Conservation (phyloP, 2,329 filamentous ascomycete genomes). For the Pezicula carpinea region DNA sequence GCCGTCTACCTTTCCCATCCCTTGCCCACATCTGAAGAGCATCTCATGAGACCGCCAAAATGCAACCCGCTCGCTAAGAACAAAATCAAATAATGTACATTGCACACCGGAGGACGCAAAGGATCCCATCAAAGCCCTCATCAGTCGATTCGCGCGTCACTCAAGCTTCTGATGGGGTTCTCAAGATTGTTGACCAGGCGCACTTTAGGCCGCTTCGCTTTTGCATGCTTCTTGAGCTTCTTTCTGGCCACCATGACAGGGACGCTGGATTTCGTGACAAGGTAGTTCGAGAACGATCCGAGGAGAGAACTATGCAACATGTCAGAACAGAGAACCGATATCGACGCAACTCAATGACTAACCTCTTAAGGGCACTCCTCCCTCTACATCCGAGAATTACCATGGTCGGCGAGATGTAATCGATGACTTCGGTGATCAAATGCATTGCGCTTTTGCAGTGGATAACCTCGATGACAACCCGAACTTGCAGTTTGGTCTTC, state of each 20-base stretch:
- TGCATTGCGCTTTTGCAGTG: conserved; percentile 98
- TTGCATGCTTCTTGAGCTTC: conserved; percentile 79
- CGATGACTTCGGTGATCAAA: conserved; percentile 95
- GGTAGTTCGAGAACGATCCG: conserved; percentile 94
- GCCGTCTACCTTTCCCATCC: too few species aligned
- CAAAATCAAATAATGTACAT: not conserved
- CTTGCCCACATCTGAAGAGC: too few species aligned
- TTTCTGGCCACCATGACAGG: conserved; percentile 98
- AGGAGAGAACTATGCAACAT: conserved; percentile 69
- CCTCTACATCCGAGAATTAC: conserved; percentile 91
- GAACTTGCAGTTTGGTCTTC: conserved; percentile 88
- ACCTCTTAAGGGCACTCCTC: conserved; percentile 89
- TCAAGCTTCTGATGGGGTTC: conserved; percentile 63
- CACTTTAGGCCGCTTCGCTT: conserved; percentile 67
- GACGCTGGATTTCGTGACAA: conserved; percentile 93
- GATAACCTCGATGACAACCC: conserved; percentile 91
- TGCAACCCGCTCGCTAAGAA: not conserved
- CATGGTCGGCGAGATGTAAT: conserved; percentile 83
- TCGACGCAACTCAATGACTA: conserved; percentile 32
- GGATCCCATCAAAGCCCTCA: not conserved
- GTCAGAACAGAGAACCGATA: conserved; percentile 27
- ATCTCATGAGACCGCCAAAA: not conserved
- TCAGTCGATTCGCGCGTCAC: conserved; percentile 71
- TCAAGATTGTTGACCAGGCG: conserved; percentile 78
- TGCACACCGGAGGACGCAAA: too few species aligned